A percentile compares a stretch with the other conserved stretches of the same genome.
Conservation (phyloP, 1,284 basidiomycete genomes). For the Clitocybe nebularis region DNA sequence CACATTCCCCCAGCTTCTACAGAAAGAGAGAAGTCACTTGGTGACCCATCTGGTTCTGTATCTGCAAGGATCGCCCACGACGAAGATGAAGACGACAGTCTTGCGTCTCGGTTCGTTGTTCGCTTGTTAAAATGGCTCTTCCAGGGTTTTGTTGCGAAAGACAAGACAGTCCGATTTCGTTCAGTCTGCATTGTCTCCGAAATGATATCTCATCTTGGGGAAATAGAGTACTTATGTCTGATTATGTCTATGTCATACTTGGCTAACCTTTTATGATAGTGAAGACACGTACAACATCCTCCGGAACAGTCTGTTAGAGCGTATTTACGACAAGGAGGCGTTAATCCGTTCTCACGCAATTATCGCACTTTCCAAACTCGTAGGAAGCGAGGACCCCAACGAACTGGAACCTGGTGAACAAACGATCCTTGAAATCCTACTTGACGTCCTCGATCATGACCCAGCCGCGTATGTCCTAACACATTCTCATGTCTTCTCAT, state of each 20-base stretch:
- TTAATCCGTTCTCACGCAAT: conserved; percentile 83
- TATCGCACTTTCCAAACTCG: conserved; percentile 82
- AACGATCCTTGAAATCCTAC: conserved; percentile 63
- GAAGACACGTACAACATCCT: conserved; percentile 79
- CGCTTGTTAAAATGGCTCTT: conserved; percentile 78
- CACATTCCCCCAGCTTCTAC: conserved; percentile 5
- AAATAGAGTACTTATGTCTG: conserved; percentile 62
- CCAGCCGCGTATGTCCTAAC: conserved; percentile 65
- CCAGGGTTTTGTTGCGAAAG: conserved; percentile 84
- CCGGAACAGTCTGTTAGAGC: conserved; percentile 67
- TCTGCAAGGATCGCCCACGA: conserved; percentile 28
- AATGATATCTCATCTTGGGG: conserved; percentile 76
- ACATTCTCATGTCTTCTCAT: background rate
- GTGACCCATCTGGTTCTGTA: conserved; percentile 24
- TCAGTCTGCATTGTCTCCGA: conserved; percentile 78
- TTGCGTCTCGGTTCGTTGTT: conserved; percentile 70
- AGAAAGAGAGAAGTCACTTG: conserved; percentile 22
- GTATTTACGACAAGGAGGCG: conserved; percentile 84
- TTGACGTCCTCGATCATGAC: conserved; percentile 76
- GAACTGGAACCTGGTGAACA: conserved; percentile 65
- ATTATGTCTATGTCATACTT: background rate
- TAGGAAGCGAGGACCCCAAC: conserved; percentile 70
- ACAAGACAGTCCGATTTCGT: conserved; percentile 84
- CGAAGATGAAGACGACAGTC: conserved; percentile 64
- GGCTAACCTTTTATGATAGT: conserved; percentile 40